phyloP scores from a whole-genome alignment of 2,329 filamentous ascomycete genomes.

The Macrophomina tecta region DNA sequence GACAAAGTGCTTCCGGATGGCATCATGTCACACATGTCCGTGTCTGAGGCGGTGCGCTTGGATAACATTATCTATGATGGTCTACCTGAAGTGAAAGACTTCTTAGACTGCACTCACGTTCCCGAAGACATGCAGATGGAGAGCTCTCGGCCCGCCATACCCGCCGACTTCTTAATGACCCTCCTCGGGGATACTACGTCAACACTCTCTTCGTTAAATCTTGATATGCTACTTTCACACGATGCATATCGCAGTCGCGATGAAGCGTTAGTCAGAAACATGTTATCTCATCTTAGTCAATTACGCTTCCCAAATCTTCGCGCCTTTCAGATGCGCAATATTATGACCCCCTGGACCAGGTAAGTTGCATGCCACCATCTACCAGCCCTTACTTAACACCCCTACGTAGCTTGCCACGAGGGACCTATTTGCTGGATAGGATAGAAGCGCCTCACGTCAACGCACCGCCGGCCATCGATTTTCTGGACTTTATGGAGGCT shows the following conservation, averaged over 20 bases:
- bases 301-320: constrained; percentile 51
- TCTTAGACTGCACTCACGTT: constrained; percentile 28
- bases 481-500: constrained; percentile 52
- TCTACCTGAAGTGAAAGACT: constrained; percentile 37
- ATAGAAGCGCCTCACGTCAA: background rate
- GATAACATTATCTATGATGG: constrained; percentile 33
- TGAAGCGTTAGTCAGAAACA: constrained; percentile 1
- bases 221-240: constrained; percentile 41
- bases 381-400: constrained; percentile 40
- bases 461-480: constrained; percentile 26
- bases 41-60: background rate
- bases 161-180: constrained; percentile 23
- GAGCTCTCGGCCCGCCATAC: background rate
- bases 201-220: constrained; percentile 42
- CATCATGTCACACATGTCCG: background rate
- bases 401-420: constrained; percentile 27
- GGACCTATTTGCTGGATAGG: constrained; percentile 25
- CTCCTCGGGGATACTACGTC: constrained; percentile 30
- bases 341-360: constrained; percentile 37
- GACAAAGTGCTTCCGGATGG: constrained; percentile 28
- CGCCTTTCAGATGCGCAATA: constrained; percentile 55
- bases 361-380: constrained; percentile 40
- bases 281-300: constrained; percentile 12
- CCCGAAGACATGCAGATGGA: constrained; percentile 18
- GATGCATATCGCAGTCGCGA: constrained; percentile 2